Conservation (phyloP, 441 rosid species). For the Croton setiger region DNA sequence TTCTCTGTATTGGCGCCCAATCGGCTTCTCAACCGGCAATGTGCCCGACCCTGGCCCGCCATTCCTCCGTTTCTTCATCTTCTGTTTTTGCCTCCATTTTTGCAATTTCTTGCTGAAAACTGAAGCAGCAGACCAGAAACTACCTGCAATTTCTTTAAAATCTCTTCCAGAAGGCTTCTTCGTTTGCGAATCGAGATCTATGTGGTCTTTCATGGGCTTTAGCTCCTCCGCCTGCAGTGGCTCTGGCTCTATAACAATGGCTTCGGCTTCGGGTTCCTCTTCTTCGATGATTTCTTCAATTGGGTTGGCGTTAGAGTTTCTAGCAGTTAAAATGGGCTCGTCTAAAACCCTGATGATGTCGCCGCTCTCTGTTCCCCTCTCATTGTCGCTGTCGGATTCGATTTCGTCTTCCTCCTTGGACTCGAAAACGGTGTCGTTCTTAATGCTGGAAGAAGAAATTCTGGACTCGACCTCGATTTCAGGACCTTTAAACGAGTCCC, state of each 20-base stretch:
- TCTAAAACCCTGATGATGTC: slow-evolving; percentile 34
- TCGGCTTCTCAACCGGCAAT: slow-evolving; percentile 94
- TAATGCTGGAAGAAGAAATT: slow-evolving; percentile 42
- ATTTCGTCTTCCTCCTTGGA: slow-evolving; percentile 56
- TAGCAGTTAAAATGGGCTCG: slow-evolving; percentile 43
- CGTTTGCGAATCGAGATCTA: slow-evolving; percentile 83
- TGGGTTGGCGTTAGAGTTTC: slow-evolving; percentile 34
- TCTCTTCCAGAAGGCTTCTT: slow-evolving; percentile 75
- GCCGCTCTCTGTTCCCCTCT: slow-evolving; percentile 23
- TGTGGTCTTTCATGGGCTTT: slow-evolving; percentile 88
- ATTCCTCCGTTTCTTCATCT: slow-evolving; percentile 72
- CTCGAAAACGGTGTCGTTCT: slow-evolving; percentile 62
- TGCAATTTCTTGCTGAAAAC: slow-evolving; percentile 95
- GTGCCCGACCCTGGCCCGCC: slow-evolving; percentile 63
- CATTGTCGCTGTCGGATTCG: slow-evolving; percentile 41
- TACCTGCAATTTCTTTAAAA: slow-evolving; percentile 67
- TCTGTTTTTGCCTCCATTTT: slow-evolving; percentile 97
- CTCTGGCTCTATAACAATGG: slow-evolving; percentile 29
- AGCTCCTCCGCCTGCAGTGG: slow-evolving; percentile 40
- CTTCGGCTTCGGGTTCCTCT: slow-evolving; percentile 33
- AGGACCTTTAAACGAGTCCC: slow-evolving; percentile 34
- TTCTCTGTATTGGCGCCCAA: slow-evolving; percentile 84
- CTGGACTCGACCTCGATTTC: slow-evolving; percentile 47
- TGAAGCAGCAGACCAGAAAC: slow-evolving; percentile 98
- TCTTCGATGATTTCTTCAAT: slow-evolving; percentile 60